Conservation (phyloP, 768 basidiomycete genomes). For the Hypsizygus marmoreus region DNA sequence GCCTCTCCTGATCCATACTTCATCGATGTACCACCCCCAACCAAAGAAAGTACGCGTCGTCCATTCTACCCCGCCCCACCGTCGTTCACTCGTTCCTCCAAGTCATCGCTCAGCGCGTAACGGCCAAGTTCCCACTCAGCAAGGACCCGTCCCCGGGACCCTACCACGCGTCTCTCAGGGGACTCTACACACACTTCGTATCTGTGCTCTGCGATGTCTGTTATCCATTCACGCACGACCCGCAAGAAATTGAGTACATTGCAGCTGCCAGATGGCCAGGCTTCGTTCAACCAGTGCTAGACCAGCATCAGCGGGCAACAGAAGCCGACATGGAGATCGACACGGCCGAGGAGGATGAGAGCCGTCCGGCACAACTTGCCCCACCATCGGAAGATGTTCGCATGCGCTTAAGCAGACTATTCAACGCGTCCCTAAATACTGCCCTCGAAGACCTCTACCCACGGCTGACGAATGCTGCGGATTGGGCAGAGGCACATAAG, state of each 20-base stretch:
- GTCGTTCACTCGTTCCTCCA: slow-evolving; percentile 1
- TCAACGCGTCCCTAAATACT: slow-evolving; percentile 59
- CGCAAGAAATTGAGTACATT: slow-evolving; percentile 72
- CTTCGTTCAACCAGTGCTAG: slow-evolving; percentile 69
- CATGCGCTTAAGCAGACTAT: slow-evolving; percentile 64
- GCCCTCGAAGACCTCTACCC: slow-evolving; percentile 73
- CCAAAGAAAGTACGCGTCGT: slow-evolving; percentile 56
- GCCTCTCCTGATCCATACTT: slow-evolving; percentile 75
- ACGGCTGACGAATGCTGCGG: slow-evolving; percentile 60
- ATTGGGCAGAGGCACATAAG: slow-evolving; percentile 59
- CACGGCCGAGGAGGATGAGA: slow-evolving; percentile 25
- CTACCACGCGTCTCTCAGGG: slow-evolving; percentile 57
- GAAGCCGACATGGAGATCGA: slow-evolving; percentile 22
- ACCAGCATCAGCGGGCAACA: slow-evolving; percentile 36
- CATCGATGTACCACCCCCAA: slow-evolving; percentile 52
- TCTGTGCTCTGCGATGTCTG: slow-evolving; percentile 61
- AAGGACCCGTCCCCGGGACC: slow-evolving; percentile 17
- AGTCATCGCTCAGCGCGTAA: slow-evolving; percentile 39
- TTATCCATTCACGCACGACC: slow-evolving; percentile 64
- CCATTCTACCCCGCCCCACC: neutral
- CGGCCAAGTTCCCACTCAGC: slow-evolving; percentile 35
- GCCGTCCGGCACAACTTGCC: slow-evolving; percentile 23
- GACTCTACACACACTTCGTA: slow-evolving; percentile 67
- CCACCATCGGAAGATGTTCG: slow-evolving; percentile 58
- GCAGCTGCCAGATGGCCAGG: slow-evolving; percentile 81